Percentiles rank a stretch among this genome's conserved stretches.
These are phyloP conservation scores for Cladophialophora carrionii DNA, from an alignment of 2,329 filamentous ascomycete species.

Conservation along the genomic window DNA sequence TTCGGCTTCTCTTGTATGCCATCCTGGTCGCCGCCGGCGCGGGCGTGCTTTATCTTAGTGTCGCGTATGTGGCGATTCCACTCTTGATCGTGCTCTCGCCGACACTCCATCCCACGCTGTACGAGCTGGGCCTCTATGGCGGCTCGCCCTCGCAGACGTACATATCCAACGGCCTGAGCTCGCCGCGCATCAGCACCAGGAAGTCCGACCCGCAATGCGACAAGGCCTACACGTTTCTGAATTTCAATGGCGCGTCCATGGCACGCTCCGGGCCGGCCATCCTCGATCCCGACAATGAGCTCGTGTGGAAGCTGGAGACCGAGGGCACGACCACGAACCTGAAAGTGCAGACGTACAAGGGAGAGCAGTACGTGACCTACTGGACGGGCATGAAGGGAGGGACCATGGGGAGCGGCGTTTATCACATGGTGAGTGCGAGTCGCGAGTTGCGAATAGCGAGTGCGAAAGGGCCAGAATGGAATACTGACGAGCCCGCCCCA, in stretches of 20 bases:
- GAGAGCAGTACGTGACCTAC: slow-evolving; percentile 53
- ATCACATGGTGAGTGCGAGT: slow-evolving; percentile 50
- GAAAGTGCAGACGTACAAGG: slow-evolving; percentile 51
- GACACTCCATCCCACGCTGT: slow-evolving; percentile 24
- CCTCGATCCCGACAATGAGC: slow-evolving; percentile 49
- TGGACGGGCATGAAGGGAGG: slow-evolving; percentile 55
- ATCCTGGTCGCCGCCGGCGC: slow-evolving; percentile 8
- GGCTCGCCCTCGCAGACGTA: slow-evolving; percentile 23
- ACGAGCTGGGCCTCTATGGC: slow-evolving; percentile 32
- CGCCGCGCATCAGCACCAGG: slow-evolving; percentile 38
- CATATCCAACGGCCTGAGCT: slow-evolving; percentile 25
- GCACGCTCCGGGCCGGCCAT: slow-evolving; percentile 50
- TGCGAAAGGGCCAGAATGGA: neutral
- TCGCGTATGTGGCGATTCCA: slow-evolving; percentile 20
- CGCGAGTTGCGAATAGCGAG: neutral
- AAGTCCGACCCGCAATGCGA: slow-evolving; percentile 44
- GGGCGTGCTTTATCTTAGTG: slow-evolving; percentile 14
- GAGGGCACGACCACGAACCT: slow-evolving; percentile 50
- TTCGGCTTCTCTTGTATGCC: slow-evolving; percentile 11
- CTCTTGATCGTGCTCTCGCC: slow-evolving; percentile 25
- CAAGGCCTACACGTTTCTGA: slow-evolving; percentile 48
- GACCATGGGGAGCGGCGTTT: slow-evolving; percentile 53
- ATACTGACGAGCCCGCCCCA: neutral
- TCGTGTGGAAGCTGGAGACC: slow-evolving; percentile 51
- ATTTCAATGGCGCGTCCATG: slow-evolving; percentile 45